Evolutionary conservation across 176 grass and related monocot genomes (phyloP), one percentile per base, ranked within the genome.

Genomic region (Tillandsia leiboldiana): DNA sequence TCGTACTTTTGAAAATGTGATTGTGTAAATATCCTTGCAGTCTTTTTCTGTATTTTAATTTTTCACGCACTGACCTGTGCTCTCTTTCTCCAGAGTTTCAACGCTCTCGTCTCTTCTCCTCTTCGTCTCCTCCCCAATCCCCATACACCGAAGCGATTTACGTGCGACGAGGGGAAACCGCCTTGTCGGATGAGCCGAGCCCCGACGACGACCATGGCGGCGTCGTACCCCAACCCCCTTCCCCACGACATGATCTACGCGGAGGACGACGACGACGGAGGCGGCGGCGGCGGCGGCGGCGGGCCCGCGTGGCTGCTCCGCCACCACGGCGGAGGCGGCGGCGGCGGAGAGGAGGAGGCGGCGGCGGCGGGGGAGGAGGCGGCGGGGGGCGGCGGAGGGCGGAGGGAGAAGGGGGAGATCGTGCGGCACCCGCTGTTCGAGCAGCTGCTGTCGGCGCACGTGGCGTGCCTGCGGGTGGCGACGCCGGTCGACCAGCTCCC

Each of bases 401-500:
- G 65, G 51, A 68, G 74, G 74, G 66, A 22, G 26, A 77, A 77
- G 17, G 65, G 65, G 65, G 52, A 57, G 29, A 49, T 77, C 1
- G 28, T 69, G 65, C 15, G 29, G 3, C 74, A 77, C 65, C 74
- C 74, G n/a, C 65, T 77, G 28, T 77, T 58, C 74, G 74, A 77
- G 65, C 74, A 77, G 74, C 51, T 77, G 52, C 20, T 77, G 33
- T 56, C 53, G 50, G 65, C 74, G 33, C 74, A 77, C 51, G 74
- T 77, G 28, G 65, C 74, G 17, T 77, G 74, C 74, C 52, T 77
- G 28, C 51, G 74, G 11, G 33, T 77, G 51, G 74, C 74, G 13
- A 77, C 74, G 51, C 74, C 74, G 17, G 74, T 77, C 11, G 74
- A 77, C 74, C 74, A 77, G 74, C 51, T 77, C 49, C 64, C 74